These are phyloP conservation scores for Xylariaceae sp. DNA, from an alignment of 2,329 filamentous ascomycete species.

Conservation along the genomic window DNA sequence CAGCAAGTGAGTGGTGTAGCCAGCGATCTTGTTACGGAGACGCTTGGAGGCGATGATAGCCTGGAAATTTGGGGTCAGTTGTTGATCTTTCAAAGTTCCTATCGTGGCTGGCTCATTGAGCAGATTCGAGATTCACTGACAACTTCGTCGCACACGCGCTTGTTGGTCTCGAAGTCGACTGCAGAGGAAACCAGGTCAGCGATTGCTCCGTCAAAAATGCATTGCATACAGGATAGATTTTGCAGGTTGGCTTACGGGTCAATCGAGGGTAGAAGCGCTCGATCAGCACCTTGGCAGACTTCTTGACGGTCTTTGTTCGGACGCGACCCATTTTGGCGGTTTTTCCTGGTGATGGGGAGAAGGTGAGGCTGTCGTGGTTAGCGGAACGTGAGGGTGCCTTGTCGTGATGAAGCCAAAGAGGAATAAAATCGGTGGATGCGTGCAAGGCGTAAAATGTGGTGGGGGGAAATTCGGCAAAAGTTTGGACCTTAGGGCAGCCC, in stretches of 20 bases:
- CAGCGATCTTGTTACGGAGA: conserved; percentile 98
- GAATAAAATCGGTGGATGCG: no score
- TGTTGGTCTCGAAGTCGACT: conserved; percentile 99
- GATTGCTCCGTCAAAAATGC: no score
- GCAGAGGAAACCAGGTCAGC: conserved; percentile 68
- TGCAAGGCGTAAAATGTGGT: conserved; percentile 14
- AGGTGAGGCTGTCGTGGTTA: conserved; percentile 26
- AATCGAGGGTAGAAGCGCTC: conserved; percentile 98
- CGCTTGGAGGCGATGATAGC: conserved; percentile 98
- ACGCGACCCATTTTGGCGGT: conserved; percentile 66
- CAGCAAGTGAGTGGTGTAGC: conserved; percentile 98
- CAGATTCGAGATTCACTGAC: conserved; percentile 27
- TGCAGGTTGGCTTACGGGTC: no score
- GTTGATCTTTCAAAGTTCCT: no score
- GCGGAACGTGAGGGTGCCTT: no score
- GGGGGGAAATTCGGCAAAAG: conserved; percentile 22
- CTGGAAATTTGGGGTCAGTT: no score
- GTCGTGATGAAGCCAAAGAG: conserved; percentile 1
- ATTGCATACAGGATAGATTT: no score
- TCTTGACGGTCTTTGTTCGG: conserved; percentile 67
- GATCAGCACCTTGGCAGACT: conserved; percentile 98
- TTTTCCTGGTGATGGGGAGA: conserved; percentile 31
- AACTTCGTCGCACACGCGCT: conserved; percentile 99
- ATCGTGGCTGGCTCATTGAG: no score
- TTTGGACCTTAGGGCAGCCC: conserved; percentile 22